Evolutionary conservation across 306 rosid species (phyloP), one percentile per base, ranked within the genome.

Genomic region (Prunus davidiana): DNA sequence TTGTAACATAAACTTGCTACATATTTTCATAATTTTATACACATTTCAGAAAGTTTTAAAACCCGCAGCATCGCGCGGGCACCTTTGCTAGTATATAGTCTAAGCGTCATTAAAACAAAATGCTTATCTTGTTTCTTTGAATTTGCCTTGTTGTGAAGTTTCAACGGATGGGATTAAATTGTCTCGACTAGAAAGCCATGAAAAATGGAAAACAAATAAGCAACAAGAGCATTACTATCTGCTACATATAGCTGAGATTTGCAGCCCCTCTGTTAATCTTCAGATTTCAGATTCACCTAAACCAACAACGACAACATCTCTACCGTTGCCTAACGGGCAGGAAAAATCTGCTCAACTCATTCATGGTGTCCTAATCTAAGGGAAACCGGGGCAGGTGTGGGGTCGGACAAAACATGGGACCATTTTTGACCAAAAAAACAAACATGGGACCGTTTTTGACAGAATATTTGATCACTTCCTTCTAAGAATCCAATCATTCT

Each of bases 261-360:
- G 0, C 20, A 1, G 0, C 16, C 57, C 57, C 20, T 1, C 2
- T 5, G 57, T 51, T 51, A 51, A 51, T 9, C 57, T 51, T 16
- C 10, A 16, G 22, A 51, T 14, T 51, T 51, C 70, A 30, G 20
- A 15, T 27, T 69, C 69, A 50, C 46, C 25, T 28, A 77, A 60
- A 58, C 69, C 50, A 69, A 57, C 81, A 61, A 69, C 57, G 19
- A 64, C 72, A 24, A 64, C 20, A 6, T 28, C 18, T 62, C 41
- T 25, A 28, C 12, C n/a, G 3, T 62, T 25, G 43, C 66, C 41
- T 62, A 62, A 60, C 6, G 10, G 64, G 18, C 64, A 12, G 34
- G 3, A 60, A 24, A 5, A 7, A 0, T 38, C 43, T 38, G 43
- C 15, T 47, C 16, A 47, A 47, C 15, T 47, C 52, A 24, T 25